Conservation (phyloP, 2,329 filamentous ascomycete species). For the Gyromitra esculenta region DNA sequence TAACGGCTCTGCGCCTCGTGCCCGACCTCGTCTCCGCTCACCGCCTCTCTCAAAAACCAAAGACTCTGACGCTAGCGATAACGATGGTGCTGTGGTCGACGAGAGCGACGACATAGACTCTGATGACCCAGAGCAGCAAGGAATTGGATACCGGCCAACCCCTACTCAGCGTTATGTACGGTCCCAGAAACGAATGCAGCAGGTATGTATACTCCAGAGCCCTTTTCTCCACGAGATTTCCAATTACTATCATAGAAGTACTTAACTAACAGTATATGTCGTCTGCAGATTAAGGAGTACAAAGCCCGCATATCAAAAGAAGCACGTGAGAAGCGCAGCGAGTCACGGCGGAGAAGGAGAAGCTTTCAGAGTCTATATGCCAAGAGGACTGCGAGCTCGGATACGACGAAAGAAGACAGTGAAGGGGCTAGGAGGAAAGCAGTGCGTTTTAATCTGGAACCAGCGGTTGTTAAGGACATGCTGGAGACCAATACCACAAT, state of each 20-base stretch:
- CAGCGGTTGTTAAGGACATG: constrained; percentile 6
- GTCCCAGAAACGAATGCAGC: constrained; percentile 56
- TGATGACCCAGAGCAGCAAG: constrained; percentile 52
- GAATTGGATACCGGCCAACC: constrained; percentile 55
- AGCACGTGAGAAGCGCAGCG: constrained; percentile 56
- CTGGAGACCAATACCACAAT: neutral
- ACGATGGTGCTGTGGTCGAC: neutral
- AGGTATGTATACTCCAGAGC: constrained; percentile 50
- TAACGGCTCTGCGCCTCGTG: constrained; percentile 2
- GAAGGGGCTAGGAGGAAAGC: constrained; percentile 48
- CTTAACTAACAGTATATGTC: neutral
- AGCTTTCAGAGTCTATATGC: constrained; percentile 50
- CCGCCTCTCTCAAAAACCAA: constrained; percentile 51
- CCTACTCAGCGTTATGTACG: constrained; percentile 55
- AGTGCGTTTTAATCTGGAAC: constrained; percentile 54
- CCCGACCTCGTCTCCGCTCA: constrained; percentile 50
- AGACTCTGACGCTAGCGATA: constrained; percentile 26
- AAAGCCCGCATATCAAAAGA: constrained; percentile 56
- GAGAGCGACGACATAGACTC: constrained; percentile 53
- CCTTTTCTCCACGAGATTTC: neutral
- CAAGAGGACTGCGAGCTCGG: constrained; percentile 35
- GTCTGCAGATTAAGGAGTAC: constrained; percentile 56
- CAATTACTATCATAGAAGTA: neutral
- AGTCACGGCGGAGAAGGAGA: constrained; percentile 55
- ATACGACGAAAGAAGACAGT: constrained; percentile 39